Base-by-base conservation (phyloP, 495 filamentous ascomycete genomes). In the Xylaria intraflava region DNA sequence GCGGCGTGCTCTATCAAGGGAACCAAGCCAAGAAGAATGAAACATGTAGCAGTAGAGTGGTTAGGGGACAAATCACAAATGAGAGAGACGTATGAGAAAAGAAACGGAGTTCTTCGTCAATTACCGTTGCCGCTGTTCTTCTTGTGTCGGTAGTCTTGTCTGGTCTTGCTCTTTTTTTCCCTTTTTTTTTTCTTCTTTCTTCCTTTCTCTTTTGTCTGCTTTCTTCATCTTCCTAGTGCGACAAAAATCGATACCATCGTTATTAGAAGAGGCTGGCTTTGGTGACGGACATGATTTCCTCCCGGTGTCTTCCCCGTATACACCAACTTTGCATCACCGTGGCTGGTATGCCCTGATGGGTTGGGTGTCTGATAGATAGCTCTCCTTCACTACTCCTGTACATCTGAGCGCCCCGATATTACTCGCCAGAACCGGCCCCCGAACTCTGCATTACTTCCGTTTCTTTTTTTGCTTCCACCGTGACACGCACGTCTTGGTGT, bases 371-470 rank as follows among this genome's bases (percentile, higher is more conserved):
- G 29, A 29, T 24, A 11, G 17, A 44, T 11, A 51, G 49, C 23
- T 31, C 31, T 33, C 43, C 31, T 17, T 45, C 39, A 9, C 10
- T 26, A 38, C 35, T 1, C 23, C 24, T 38, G 16, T 41, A 31
- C 43, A 54, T 24, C 16, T 31, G 16, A 12, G n/a, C 24, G 9
- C 14, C 6, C 42, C 26, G 17, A 24, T 19, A 64, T 59, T 58
- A 65, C 38, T 52, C 46, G 30, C 50, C 19, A 45, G 38, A 41
- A 54, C 50, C 39, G 17, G 16, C 42, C 52, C 30, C 19, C n/a
- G 26, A 51, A 14, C 42, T 38, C 33, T 46, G 56, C 50, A 57
- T 59, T 61, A 55, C 23, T 56, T 59, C 40, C n/a, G n/a, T n/a
- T 31, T 55, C 44, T 4, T 35, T 47, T 47, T 2, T 52, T 33